Percentiles rank a stretch among this genome's conserved stretches.
These are phyloP conservation scores for Astraeus odoratus DNA, from an alignment of 768 basidiomycete genomes.

Conservation along the genomic window DNA sequence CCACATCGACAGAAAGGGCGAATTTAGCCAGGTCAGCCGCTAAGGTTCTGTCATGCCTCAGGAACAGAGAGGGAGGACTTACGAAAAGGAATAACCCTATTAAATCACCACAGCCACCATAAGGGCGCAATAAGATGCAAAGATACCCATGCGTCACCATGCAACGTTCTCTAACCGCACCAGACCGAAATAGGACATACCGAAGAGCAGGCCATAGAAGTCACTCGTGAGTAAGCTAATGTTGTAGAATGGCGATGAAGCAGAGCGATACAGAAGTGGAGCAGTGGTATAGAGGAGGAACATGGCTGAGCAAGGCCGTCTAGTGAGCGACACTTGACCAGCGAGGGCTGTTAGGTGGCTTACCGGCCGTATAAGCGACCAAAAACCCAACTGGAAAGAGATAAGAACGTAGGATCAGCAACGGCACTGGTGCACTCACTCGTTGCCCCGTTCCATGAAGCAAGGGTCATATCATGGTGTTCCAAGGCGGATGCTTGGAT, in stretches of 20 bases:
- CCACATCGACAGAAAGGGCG: constrained; percentile 1
- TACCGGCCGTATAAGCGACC: constrained; percentile 42
- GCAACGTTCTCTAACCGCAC: constrained; percentile 1
- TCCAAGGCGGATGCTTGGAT: constrained; percentile 73
- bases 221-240: constrained; percentile 81
- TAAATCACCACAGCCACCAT: not conserved
- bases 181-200: constrained; percentile 10
- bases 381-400: constrained; percentile 41
- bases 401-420: constrained; percentile 6
- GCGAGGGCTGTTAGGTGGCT: constrained; percentile 1
- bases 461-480: constrained; percentile 55
- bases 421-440: constrained; percentile 45
- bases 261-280: constrained; percentile 78
- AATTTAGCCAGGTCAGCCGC: not conserved
- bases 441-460: constrained; percentile 66
- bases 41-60: not conserved
- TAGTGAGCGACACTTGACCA: not conserved
- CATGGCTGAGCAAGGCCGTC: constrained; percentile 48
- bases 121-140: not conserved
- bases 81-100: constrained; percentile 49
- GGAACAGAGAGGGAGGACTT: constrained; percentile 12
- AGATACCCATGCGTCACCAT: not conserved
- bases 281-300: constrained; percentile 80
- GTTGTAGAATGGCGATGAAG: constrained; percentile 83
- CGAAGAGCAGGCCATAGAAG: constrained; percentile 83